Evolutionary conservation across 176 grass and related monocot genomes (phyloP).

Genomic region (Zea luxurians): DNA sequence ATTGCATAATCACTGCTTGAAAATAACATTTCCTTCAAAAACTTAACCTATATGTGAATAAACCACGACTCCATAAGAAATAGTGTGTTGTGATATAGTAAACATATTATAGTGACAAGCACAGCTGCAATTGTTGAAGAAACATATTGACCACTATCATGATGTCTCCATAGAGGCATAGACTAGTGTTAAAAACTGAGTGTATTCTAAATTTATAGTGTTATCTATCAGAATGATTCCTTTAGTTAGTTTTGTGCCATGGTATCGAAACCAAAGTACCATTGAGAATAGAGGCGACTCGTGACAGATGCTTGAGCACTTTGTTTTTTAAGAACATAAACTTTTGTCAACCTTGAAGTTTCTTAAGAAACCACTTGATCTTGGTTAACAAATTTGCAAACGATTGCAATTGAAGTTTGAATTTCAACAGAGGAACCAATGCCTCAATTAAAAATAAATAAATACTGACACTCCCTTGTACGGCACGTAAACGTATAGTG

Average conservation of each 20-base stretch:
- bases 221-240: background rate
- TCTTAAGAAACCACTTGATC: background rate
- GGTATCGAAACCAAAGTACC: background rate
- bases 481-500: too few species aligned
- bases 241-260: background rate
- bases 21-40: slow-evolving; percentile 73
- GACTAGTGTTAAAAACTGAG: background rate
- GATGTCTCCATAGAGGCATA: background rate
- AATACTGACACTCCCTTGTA: too few species aligned
- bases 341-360: background rate
- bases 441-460: background rate
- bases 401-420: background rate
- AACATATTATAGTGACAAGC: background rate
- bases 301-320: background rate
- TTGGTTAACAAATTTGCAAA: background rate
- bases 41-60: slow-evolving; percentile 59
- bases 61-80: slow-evolving; percentile 21
- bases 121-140: background rate
- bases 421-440: slow-evolving; percentile 2
- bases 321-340: slow-evolving; percentile 1
- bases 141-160: background rate
- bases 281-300: background rate
- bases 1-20: slow-evolving; percentile 50
- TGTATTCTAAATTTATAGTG: background rate
- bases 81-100: background rate